Percentiles rank a stretch among this genome's conserved stretches.
These are phyloP conservation scores for Cyclocybe cylindracea DNA, from an alignment of 768 basidiomycete species.

Conservation along the genomic window DNA sequence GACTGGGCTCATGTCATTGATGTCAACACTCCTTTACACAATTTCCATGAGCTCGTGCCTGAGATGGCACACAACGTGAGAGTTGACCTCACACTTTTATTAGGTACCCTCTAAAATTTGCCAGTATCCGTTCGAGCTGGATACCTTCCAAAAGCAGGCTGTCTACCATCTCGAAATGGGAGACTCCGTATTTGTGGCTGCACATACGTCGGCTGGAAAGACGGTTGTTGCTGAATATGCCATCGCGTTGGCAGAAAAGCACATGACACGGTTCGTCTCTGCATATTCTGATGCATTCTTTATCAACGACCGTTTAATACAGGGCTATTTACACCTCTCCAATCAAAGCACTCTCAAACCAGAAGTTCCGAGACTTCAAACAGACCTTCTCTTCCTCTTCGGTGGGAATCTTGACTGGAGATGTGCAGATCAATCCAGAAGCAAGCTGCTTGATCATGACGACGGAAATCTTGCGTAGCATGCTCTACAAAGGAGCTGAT, in stretches of 20 bases:
- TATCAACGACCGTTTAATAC: constrained; percentile 13
- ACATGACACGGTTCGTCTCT: constrained; percentile 88
- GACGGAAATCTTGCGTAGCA: constrained; percentile 95
- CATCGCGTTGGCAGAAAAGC: constrained; percentile 93
- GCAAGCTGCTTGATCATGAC: constrained; percentile 97
- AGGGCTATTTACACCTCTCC: constrained; percentile 99
- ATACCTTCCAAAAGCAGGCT: constrained; percentile 98
- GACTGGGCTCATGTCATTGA: constrained; percentile 99
- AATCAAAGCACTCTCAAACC: constrained; percentile 98
- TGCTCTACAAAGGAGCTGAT: constrained; percentile 99
- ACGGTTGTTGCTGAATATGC: constrained; percentile 99
- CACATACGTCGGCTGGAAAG: constrained; percentile 99
- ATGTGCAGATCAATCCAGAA: constrained; percentile 99
- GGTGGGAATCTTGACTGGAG: constrained; percentile 96
- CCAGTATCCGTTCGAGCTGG: constrained; percentile 96
- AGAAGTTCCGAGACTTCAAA: constrained; percentile 99
- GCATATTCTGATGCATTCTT: constrained; percentile 1
- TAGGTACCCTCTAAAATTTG: constrained; percentile 23
- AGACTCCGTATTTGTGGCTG: constrained; percentile 98
- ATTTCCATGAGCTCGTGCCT: constrained; percentile 91
- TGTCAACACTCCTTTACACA: constrained; percentile 83
- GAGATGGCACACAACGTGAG: constrained; percentile 93
- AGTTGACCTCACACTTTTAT: not conserved
- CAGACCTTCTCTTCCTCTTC: constrained; percentile 89
- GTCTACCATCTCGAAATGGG: constrained; percentile 97